Percentiles rank a stretch among this genome's conserved stretches.
These are phyloP conservation scores for Xerocomus nothofagi DNA, from an alignment of 1,284 basidiomycete species.

Conservation along the genomic window DNA sequence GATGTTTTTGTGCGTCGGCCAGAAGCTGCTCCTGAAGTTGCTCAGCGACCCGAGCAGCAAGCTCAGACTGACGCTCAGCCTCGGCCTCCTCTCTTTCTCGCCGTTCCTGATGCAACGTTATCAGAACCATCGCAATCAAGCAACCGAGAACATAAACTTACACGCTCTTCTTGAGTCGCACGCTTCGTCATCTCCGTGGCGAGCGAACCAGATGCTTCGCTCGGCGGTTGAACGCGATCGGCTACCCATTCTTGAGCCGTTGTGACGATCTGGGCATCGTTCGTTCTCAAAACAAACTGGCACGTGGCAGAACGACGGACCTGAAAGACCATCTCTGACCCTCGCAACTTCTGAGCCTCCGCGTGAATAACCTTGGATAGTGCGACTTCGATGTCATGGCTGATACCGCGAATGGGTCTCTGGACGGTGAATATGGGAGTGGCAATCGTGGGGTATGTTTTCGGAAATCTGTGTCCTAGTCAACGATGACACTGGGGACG, in stretches of 20 bases:
- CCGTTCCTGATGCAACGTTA: constrained; percentile 15
- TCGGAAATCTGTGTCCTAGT: constrained; percentile 57
- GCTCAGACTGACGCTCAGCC: constrained; percentile 50
- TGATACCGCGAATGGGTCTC: constrained; percentile 60
- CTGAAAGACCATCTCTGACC: constrained; percentile 74
- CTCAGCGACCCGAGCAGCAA: constrained; percentile 49
- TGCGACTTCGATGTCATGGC: constrained; percentile 50
- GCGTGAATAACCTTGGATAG: constrained; percentile 57
- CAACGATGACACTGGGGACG: not conserved
- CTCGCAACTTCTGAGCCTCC: constrained; percentile 60
- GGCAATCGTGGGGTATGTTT: constrained; percentile 70
- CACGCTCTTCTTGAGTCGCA: constrained; percentile 63
- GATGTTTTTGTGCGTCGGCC: constrained; percentile 56
- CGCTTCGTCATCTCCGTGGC: constrained; percentile 73
- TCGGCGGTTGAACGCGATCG: constrained; percentile 52
- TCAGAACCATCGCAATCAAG: constrained; percentile 3
- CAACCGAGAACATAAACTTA: constrained; percentile 27
- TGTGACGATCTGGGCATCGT: constrained; percentile 52
- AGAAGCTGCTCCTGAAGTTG: constrained; percentile 64
- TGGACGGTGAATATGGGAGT: constrained; percentile 67
- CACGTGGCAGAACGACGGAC: constrained; percentile 38
- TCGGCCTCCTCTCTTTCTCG: constrained; percentile 48
- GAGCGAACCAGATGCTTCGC: constrained; percentile 64
- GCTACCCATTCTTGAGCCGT: constrained; percentile 71
- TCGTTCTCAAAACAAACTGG: not conserved